phyloP scores from a whole-genome alignment of 2,329 filamentous ascomycete genomes.

The Elsinoe fawcettii region DNA sequence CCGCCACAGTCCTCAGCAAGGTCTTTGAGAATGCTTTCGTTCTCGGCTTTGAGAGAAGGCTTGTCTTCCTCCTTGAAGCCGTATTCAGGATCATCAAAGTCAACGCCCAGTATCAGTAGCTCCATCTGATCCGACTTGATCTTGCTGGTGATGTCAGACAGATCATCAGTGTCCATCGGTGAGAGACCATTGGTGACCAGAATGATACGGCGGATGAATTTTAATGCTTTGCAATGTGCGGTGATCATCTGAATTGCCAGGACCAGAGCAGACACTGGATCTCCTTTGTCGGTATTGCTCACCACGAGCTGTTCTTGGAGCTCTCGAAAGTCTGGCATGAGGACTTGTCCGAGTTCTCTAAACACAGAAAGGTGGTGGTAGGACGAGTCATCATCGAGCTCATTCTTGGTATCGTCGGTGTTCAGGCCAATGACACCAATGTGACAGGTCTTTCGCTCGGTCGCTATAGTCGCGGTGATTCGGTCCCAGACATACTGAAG shows the following conservation, averaged over 20 bases:
- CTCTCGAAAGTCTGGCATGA: constrained; percentile 61
- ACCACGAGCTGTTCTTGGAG: constrained; percentile 58
- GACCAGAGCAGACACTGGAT: constrained; percentile 79
- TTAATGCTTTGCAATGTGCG: constrained; percentile 68
- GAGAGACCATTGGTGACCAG: constrained; percentile 77
- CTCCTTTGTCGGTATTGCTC: constrained; percentile 62
- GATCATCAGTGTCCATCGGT: constrained; percentile 61
- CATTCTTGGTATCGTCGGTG: constrained; percentile 67
- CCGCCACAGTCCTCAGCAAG: constrained; percentile 65
- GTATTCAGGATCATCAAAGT: constrained; percentile 87
- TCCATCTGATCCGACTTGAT: constrained; percentile 71
- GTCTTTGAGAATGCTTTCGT: constrained; percentile 60
- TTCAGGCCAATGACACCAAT: constrained; percentile 76
- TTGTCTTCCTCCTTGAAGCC: constrained; percentile 92
- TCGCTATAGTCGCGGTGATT: constrained; percentile 64
- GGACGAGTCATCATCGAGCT: constrained; percentile 56
- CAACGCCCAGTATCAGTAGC: constrained; percentile 72
- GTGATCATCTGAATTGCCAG: constrained; percentile 82
- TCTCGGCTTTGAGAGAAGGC: constrained; percentile 58
- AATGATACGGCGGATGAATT: constrained; percentile 72
- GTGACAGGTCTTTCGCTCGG: constrained; percentile 64
- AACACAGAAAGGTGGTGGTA: constrained; percentile 79
- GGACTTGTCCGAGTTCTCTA: constrained; percentile 53
- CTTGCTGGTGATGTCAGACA: constrained; percentile 62
- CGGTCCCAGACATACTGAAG: constrained; percentile 95